phyloP scores from a whole-genome alignment of 768 basidiomycete species.

The Paxillus involutus region DNA sequence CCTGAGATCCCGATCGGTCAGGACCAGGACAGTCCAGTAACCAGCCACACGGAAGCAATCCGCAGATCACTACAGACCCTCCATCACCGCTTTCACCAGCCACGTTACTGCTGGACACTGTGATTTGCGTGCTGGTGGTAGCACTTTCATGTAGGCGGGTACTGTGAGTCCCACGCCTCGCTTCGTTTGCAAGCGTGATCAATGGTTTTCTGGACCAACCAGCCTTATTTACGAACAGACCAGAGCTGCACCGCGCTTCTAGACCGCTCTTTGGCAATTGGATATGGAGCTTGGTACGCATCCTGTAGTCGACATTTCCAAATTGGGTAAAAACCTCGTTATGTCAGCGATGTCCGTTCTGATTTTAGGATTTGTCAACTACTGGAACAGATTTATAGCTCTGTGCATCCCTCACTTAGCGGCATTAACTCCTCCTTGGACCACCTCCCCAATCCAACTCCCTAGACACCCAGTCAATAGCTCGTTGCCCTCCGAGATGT shows the following conservation, averaged over 20 bases:
- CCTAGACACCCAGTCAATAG: background rate
- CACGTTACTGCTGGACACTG: slow-evolving; percentile 66
- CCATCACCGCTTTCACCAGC: too few relatives aligned
- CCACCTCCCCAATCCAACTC: slow-evolving; percentile 8
- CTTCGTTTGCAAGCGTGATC: slow-evolving; percentile 16
- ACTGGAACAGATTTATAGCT: slow-evolving; percentile 19
- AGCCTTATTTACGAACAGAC: slow-evolving; percentile 3
- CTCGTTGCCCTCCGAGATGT: background rate
- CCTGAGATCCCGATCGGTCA: slow-evolving; percentile 7
- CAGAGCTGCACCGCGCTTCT: slow-evolving; percentile 21
- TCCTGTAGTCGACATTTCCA: background rate
- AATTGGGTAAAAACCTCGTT: slow-evolving; percentile 20
- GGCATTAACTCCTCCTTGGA: background rate
- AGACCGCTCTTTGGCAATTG: slow-evolving; percentile 20
- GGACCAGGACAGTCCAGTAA: slow-evolving; percentile 15
- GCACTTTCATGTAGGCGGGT: slow-evolving; percentile 66
- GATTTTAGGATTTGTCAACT: slow-evolving; percentile 26
- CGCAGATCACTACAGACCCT: slow-evolving; percentile 14
- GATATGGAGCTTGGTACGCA: slow-evolving; percentile 5
- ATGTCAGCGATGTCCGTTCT: slow-evolving; percentile 19
- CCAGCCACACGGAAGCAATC: slow-evolving; percentile 12
- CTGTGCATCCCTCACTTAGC: background rate
- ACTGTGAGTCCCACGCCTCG: slow-evolving; percentile 31
- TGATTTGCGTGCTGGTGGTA: slow-evolving; percentile 70
- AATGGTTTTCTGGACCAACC: slow-evolving; percentile 19